phyloP scores from a whole-genome alignment of 345 rosid genomes.

The Brassica juncea region DNA sequence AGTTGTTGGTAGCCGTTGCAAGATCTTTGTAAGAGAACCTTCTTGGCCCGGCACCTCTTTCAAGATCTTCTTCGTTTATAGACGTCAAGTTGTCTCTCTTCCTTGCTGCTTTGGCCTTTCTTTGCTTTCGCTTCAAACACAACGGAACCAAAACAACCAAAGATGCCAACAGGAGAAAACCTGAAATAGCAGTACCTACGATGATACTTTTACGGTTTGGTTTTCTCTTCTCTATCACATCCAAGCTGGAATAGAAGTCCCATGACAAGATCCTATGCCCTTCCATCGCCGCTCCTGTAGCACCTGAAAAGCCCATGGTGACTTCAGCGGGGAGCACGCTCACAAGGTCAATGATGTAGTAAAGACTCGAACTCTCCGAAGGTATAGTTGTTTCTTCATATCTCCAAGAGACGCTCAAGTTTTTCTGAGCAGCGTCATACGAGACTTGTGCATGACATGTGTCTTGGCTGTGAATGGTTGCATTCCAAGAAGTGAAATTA shows the following conservation, averaged over 20 bases:
- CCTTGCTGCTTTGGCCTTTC: neutral
- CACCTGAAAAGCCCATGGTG: slow-evolving; percentile 5
- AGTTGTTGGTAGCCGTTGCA: neutral
- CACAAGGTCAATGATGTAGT: slow-evolving; percentile 12
- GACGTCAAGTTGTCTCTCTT: slow-evolving; percentile 6
- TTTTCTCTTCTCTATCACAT: neutral
- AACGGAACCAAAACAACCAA: neutral
- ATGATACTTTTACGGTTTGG: neutral
- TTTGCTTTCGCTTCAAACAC: neutral
- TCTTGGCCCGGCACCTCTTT: slow-evolving; percentile 6
- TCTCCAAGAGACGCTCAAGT: slow-evolving; percentile 3
- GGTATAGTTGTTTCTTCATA: neutral
- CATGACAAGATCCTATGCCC: neutral
- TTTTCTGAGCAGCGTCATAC: neutral
- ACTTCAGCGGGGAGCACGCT: slow-evolving; percentile 18
- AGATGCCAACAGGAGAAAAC: neutral
- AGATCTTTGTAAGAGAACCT: slow-evolving; percentile 1
- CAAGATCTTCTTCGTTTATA: slow-evolving; percentile 8
- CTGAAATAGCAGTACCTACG: neutral
- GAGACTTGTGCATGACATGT: neutral
- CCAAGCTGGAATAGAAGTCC: neutral
- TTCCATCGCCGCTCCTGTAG: neutral
- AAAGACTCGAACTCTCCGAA: slow-evolving; percentile 6
- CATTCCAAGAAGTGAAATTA: neutral
- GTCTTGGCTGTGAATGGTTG: neutral